Percentiles rank a stretch among this genome's conserved stretches.
Evolutionary conservation across 768 basidiomycete genomes (phyloP).

Genomic region (Grammothele lineata): DNA sequence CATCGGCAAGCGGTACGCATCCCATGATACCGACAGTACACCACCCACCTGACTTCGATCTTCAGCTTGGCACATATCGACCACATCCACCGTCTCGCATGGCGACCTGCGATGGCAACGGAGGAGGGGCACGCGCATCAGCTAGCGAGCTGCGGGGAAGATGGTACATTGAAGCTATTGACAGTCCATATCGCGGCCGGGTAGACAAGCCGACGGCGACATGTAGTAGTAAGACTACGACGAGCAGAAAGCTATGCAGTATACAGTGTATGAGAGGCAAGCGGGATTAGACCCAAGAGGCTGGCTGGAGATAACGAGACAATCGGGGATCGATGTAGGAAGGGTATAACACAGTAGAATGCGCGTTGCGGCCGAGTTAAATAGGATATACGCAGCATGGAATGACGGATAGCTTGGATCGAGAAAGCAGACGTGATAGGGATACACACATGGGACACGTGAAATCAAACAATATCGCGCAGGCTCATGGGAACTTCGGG

Average conservation of each 20-base stretch:
- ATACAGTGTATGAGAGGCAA: slow-evolving; percentile 61
- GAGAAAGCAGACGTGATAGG: slow-evolving; percentile 46
- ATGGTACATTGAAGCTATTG: slow-evolving; percentile 83
- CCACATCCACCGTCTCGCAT: slow-evolving; percentile 78
- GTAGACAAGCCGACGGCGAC: slow-evolving; percentile 41
- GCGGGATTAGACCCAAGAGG: slow-evolving; percentile 40
- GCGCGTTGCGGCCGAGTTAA: slow-evolving; percentile 40
- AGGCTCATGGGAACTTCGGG: slow-evolving; percentile 90
- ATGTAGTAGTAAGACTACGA: slow-evolving; percentile 22
- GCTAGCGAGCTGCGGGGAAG: slow-evolving; percentile 89
- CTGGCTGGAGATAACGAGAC: slow-evolving; percentile 54
- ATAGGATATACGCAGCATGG: slow-evolving; percentile 36
- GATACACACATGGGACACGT: slow-evolving; percentile 61
- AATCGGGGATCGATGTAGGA: slow-evolving; percentile 45
- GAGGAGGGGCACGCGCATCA: slow-evolving; percentile 28
- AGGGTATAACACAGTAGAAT: slow-evolving; percentile 67
- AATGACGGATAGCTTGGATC: slow-evolving; percentile 26
- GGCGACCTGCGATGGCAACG: slow-evolving; percentile 49
- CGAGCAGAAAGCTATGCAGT: slow-evolving; percentile 38
- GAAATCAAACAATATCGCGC: slow-evolving; percentile 78
- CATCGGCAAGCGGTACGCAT: slow-evolving; percentile 48
- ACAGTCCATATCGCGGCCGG: slow-evolving; percentile 51
- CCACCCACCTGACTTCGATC: slow-evolving; percentile 8
- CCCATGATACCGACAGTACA: neutral
- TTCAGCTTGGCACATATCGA: slow-evolving; percentile 68